A percentile compares a stretch with the other conserved stretches of the same genome.
Evolutionary conservation across 768 basidiomycete genomes (phyloP).

Genomic region (Strobilomyces confusus): DNA sequence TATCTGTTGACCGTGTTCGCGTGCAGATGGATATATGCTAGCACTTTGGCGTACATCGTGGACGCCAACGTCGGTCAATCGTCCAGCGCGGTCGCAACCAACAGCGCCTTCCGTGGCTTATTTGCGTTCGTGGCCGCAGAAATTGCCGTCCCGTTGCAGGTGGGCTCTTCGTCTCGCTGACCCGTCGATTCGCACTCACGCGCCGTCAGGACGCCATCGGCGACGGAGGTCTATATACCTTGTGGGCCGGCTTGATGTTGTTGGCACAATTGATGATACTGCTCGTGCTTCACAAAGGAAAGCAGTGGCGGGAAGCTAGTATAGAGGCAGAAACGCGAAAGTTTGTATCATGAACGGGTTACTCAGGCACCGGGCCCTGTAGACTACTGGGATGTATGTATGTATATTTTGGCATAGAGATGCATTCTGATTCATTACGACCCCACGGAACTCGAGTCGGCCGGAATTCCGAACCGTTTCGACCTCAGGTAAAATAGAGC

Average conservation of each 20-base stretch:
- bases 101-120: constrained; percentile 70
- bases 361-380: background rate
- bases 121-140: constrained; percentile 69
- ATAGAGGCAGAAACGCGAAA: constrained; percentile 39
- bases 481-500: too few relatives aligned
- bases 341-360: background rate
- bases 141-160: constrained; percentile 71
- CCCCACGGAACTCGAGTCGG: too few relatives aligned
- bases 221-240: constrained; percentile 76
- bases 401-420: background rate
- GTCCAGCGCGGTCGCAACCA: constrained; percentile 71
- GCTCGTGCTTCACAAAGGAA: constrained; percentile 59
- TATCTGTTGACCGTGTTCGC: background rate
- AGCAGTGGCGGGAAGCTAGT: constrained; percentile 52
- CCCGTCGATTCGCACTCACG: background rate
- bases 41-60: constrained; percentile 80
- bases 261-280: constrained; percentile 53
- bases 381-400: background rate
- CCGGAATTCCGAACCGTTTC: too few relatives aligned
- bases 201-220: constrained; percentile 59
- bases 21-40: constrained; percentile 58
- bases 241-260: constrained; percentile 58
- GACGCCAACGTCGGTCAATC: constrained; percentile 83
- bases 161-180: background rate
- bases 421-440: too few relatives aligned